These are phyloP conservation scores for Tetratostichococcus sp. DNA, from an alignment of 139 green algal genomes.

Conservation along the genomic window DNA sequence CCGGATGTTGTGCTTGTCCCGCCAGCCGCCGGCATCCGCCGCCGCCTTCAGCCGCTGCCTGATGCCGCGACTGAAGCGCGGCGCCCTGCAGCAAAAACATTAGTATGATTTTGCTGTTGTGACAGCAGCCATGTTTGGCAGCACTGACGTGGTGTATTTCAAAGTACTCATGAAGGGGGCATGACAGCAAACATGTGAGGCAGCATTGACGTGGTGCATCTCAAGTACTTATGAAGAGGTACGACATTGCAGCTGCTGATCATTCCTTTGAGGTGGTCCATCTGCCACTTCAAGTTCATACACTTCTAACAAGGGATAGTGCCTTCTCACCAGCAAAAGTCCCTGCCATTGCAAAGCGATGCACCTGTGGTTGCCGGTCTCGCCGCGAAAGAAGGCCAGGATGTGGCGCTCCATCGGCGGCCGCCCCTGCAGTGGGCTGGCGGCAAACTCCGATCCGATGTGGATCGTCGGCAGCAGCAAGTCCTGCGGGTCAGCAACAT, in stretches of 20 bases:
- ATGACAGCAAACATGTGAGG: too few species aligned
- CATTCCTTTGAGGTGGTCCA: too few species aligned
- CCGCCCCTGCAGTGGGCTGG: conserved; percentile 17
- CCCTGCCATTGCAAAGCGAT: too few species aligned
- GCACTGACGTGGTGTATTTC: too few species aligned
- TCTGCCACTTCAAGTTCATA: too few species aligned
- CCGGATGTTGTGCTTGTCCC: neutral
- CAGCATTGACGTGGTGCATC: too few species aligned
- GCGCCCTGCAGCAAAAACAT: neutral
- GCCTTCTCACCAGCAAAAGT: too few species aligned
- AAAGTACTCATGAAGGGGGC: too few species aligned
- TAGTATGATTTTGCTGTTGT: too few species aligned
- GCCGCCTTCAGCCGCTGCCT: conserved; percentile 28
- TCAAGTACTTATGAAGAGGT: too few species aligned
- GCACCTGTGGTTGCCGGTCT: conserved; percentile 18
- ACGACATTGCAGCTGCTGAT: too few species aligned
- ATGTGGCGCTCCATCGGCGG: conserved; percentile 18
- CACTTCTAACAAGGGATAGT: neutral
- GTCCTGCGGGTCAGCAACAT: conserved; percentile 42
- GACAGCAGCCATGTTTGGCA: too few species aligned
- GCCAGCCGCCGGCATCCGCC: neutral
- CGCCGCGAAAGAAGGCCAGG: conserved; percentile 24
- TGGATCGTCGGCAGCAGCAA: conserved; percentile 49
- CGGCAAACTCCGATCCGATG: conserved; percentile 22
- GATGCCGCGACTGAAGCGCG: conserved; percentile 26